Evolutionary conservation across 306 rosid genomes (phyloP), one percentile per base, ranked within the genome.

Genomic region (Lupinus albus): DNA sequence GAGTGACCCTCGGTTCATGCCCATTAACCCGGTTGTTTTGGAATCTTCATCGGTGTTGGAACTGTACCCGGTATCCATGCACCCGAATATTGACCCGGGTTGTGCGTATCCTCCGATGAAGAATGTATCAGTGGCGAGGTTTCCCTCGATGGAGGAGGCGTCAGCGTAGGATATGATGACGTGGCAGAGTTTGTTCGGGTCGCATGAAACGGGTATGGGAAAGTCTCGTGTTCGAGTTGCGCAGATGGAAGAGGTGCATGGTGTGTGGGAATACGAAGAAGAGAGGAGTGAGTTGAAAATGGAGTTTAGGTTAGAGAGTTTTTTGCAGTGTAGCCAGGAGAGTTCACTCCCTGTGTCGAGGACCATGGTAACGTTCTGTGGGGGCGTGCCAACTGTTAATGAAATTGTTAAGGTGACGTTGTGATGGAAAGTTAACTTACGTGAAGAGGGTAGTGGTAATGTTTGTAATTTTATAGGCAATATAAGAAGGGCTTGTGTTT

Each of bases 271-370:
- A 36, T 88, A 91, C 0, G 97, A 82, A 6, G 84, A 69, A 28
- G 96, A 91, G 41, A 75, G 53, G 12, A 65, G 64, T 0, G 96
- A 89, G 74, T 85, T 80, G 69, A 83, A 91, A 39, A 76, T 72
- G 14, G 79, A 76, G 76, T 30, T 78, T 8, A 82, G 7, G 51
- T 55, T 64, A 3, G 78, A 89, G 53, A 69, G 12, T 67, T 86
- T 82, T 35, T 80, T 84, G 71, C 96, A 88, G 59, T 83, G 91
- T 21, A 88, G 86, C 97, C 97, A 88, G 2, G 96, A 82, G 81
- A 91, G 97, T 39, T 91, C 96, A 11, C 97, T 91, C 10, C 97
- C 96, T 47, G 97, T 91, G 81, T 91, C 97, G 25, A 91, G 96
- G 73, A 91, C 96, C 97, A 86, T 91, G 74, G 91, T 83, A 7